A percentile compares a stretch with the other conserved stretches of the same genome.
phyloP scores from a whole-genome alignment of 768 basidiomycete species.

The Lyophyllum atratum region DNA sequence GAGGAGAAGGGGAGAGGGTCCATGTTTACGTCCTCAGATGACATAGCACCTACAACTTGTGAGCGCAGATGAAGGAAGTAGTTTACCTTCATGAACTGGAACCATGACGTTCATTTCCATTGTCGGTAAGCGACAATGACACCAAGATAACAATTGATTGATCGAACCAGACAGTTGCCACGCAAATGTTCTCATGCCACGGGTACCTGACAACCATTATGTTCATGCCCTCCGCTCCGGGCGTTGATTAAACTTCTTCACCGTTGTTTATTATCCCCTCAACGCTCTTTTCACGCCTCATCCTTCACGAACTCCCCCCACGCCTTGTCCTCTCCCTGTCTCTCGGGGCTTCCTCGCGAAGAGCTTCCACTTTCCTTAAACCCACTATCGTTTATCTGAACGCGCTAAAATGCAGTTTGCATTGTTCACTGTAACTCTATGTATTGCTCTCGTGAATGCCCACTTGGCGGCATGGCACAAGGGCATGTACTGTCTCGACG shows the following conservation, averaged over 20 bases:
- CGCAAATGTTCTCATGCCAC: background rate
- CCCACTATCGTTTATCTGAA: slow-evolving; percentile 15
- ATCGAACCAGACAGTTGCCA: background rate
- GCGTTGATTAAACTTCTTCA: slow-evolving; percentile 9
- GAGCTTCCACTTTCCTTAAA: slow-evolving; percentile 11
- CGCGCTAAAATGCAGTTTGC: slow-evolving; percentile 2
- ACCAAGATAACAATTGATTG: background rate
- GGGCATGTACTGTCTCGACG: slow-evolving; percentile 50
- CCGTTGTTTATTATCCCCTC: slow-evolving; percentile 8
- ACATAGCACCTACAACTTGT: too few relatives aligned
- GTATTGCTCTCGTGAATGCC: slow-evolving; percentile 26
- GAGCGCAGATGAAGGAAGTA: background rate
- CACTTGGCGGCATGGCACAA: slow-evolving; percentile 44
- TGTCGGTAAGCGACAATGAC: background rate
- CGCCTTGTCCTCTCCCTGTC: background rate
- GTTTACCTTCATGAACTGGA: background rate
- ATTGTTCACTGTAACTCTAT: slow-evolving; percentile 10
- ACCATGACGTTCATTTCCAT: background rate
- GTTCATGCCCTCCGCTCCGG: background rate
- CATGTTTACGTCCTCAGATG: too few relatives aligned
- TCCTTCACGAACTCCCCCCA: slow-evolving; percentile 2
- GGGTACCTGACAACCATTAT: slow-evolving; percentile 11
- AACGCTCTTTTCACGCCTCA: slow-evolving; percentile 3
- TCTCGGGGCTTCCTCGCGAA: background rate
- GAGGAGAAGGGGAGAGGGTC: too few relatives aligned